These are phyloP conservation scores for Penicillium alfredii DNA, from an alignment of 495 filamentous ascomycete species.

Conservation along the genomic window DNA sequence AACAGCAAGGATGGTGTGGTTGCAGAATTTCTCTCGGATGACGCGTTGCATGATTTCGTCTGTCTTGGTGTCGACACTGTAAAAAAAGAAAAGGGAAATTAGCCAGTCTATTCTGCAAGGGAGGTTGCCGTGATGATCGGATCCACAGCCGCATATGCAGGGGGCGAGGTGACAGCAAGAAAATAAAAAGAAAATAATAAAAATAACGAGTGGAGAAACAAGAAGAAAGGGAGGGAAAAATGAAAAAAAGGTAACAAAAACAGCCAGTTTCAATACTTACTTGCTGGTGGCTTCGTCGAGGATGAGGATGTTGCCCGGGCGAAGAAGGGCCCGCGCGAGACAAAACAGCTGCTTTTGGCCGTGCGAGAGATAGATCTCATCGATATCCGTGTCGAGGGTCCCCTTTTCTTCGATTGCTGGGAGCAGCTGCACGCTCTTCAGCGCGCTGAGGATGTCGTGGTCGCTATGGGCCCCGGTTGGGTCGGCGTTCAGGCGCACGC, in stretches of 20 bases:
- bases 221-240: slow-evolving; percentile 7
- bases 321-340: slow-evolving; percentile 55
- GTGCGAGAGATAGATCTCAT: slow-evolving; percentile 46
- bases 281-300: slow-evolving; percentile 50
- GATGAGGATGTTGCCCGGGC: slow-evolving; percentile 40
- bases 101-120: slow-evolving; percentile 12
- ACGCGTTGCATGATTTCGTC: slow-evolving; percentile 55
- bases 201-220: neutral
- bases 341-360: slow-evolving; percentile 62
- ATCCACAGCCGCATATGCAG: slow-evolving; percentile 22
- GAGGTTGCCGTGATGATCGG: slow-evolving; percentile 9
- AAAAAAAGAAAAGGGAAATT: slow-evolving; percentile 3
- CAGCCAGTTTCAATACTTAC: too few relatives aligned
- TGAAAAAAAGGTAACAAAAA: slow-evolving; percentile 6
- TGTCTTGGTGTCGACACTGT: slow-evolving; percentile 50
- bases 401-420: slow-evolving; percentile 44
- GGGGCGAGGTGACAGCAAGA: slow-evolving; percentile 6
- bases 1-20: slow-evolving; percentile 55
- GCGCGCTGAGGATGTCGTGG: slow-evolving; percentile 37
- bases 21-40: slow-evolving; percentile 51
- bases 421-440: slow-evolving; percentile 46
- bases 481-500: slow-evolving; percentile 46
- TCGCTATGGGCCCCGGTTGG: slow-evolving; percentile 26
- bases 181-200: slow-evolving; percentile 6
- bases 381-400: slow-evolving; percentile 46